These are phyloP conservation scores for Ophiostoma perfectum DNA, from an alignment of 2,329 filamentous ascomycete genomes.

Conservation along the genomic window DNA sequence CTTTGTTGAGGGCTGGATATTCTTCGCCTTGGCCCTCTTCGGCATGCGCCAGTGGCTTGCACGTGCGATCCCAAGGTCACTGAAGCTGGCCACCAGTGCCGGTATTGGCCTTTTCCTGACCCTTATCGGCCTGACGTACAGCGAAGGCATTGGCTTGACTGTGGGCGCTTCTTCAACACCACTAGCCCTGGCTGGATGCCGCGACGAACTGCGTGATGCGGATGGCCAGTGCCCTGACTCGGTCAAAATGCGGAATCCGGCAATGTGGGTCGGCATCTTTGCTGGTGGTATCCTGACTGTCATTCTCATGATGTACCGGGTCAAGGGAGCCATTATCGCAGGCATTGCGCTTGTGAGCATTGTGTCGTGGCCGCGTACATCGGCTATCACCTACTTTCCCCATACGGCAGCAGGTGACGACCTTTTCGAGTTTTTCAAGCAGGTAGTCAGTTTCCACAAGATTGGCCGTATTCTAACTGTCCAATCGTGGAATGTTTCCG, in stretches of 20 bases:
- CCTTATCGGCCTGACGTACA: constrained; percentile 65
- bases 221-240: constrained; percentile 28
- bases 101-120: constrained; percentile 62
- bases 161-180: constrained; percentile 61
- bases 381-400: constrained; percentile 68
- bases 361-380: constrained; percentile 67
- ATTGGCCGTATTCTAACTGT: constrained; percentile 58
- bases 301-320: constrained; percentile 71
- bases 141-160: constrained; percentile 73
- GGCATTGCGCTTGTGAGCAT: constrained; percentile 68
- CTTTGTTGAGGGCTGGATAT: constrained; percentile 60
- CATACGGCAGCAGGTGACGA: constrained; percentile 57
- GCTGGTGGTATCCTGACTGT: constrained; percentile 67
- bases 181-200: constrained; percentile 70
- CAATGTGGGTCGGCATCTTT: constrained; percentile 80
- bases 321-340: constrained; percentile 70
- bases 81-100: constrained; percentile 61
- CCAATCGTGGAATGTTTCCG: constrained; percentile 60
- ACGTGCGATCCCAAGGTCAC: constrained; percentile 56
- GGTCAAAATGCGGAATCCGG: constrained; percentile 19
- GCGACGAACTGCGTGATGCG: constrained; percentile 45
- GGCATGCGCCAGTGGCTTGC: constrained; percentile 70
- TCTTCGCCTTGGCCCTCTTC: constrained; percentile 58
- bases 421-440: constrained; percentile 66
- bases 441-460: constrained; percentile 67